Conservation (phyloP, 2,329 filamentous ascomycete genomes). For the Alternaria sp. region DNA sequence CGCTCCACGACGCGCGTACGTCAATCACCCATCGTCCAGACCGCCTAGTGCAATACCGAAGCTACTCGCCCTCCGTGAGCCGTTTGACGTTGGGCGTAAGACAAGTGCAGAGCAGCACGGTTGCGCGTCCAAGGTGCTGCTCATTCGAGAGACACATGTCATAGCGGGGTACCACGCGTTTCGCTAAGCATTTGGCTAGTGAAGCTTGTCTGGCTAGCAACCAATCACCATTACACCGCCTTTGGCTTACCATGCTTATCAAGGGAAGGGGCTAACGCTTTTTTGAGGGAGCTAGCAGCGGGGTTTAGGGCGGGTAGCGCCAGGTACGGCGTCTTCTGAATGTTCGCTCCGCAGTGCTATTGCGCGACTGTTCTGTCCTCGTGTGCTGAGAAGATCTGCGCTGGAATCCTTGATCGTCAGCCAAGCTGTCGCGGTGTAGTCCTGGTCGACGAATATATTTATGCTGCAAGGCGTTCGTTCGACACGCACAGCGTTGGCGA, state of each 20-base stretch:
- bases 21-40: slow-evolving; percentile 6
- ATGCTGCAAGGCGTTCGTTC: not conserved
- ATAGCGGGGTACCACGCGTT: slow-evolving; percentile 23
- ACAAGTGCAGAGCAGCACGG: not conserved
- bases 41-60: not conserved
- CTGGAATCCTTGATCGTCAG: not conserved
- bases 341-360: not conserved
- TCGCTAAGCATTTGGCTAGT: slow-evolving; percentile 28
- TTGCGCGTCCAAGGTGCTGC: slow-evolving; percentile 9
- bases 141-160: slow-evolving; percentile 18
- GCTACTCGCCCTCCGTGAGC: slow-evolving; percentile 1
- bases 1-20: slow-evolving; percentile 11
- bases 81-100: not conserved
- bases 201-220: slow-evolving; percentile 31
- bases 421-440: not conserved
- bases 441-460: not conserved
- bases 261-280: slow-evolving; percentile 2
- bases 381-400: not conserved
- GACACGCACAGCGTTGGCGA: not conserved
- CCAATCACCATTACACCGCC: slow-evolving; percentile 17
- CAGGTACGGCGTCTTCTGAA: slow-evolving; percentile 10
- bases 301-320: slow-evolving; percentile 3
- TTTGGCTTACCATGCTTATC: not conserved
- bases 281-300: slow-evolving; percentile 2
- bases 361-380: not conserved